Evolutionary conservation across 345 rosid genomes (phyloP).

Genomic region (Diplotaxis tenuifolia): DNA sequence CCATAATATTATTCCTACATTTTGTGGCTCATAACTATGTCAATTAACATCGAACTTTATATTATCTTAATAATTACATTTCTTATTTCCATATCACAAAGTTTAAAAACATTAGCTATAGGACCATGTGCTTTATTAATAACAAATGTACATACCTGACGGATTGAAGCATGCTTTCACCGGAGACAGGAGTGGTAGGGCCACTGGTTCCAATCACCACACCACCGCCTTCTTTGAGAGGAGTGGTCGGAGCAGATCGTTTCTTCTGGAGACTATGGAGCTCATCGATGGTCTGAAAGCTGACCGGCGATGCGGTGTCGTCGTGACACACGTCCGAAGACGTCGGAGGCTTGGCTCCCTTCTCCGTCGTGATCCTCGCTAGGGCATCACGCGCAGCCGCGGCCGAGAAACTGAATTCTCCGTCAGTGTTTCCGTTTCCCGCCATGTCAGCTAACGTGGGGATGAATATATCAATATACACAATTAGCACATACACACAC

Average conservation of each 20-base stretch:
- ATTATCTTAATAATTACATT: not conserved
- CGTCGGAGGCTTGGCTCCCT: constrained; percentile 19
- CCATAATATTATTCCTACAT: not conserved
- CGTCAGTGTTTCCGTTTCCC: constrained; percentile 1
- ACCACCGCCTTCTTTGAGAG: constrained; percentile 39
- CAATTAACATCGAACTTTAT: not conserved
- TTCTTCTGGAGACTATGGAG: constrained; percentile 90
- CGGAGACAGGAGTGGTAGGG: constrained; percentile 40
- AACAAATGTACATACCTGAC: constrained; percentile 58
- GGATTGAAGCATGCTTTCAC: constrained; percentile 89
- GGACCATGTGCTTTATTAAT: not conserved
- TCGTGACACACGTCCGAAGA: constrained; percentile 54
- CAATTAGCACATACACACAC: not conserved
- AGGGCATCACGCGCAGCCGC: constrained; percentile 41
- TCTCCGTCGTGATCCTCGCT: constrained; percentile 39
- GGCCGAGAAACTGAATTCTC: constrained; percentile 40
- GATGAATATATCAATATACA: constrained; percentile 5
- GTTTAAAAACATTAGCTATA: not conserved
- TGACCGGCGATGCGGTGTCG: constrained; percentile 57
- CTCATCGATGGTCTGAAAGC: constrained; percentile 86
- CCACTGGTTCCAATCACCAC: constrained; percentile 33
- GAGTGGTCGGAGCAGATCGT: constrained; percentile 82
- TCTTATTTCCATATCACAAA: not conserved
- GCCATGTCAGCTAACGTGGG: constrained; percentile 21
- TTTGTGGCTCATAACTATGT: not conserved